Evolutionary conservation across 2,329 filamentous ascomycete species (phyloP), one percentile per base, ranked within the genome.

Genomic region (Beauveria scarabaeidicola): DNA sequence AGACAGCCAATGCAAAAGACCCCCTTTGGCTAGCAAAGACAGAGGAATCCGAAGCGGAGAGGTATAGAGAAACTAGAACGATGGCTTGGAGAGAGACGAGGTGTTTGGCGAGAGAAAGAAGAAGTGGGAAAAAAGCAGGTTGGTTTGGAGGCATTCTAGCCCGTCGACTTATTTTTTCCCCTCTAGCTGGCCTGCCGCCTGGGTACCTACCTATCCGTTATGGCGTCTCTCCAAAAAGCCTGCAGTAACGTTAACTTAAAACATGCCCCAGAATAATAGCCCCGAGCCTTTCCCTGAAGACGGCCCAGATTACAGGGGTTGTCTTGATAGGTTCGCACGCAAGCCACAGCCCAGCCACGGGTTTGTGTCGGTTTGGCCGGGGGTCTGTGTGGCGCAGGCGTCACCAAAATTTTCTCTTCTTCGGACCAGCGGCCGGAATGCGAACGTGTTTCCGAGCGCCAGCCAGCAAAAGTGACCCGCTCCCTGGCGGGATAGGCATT

Each of bases 351-450:
- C 8, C 6, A 27, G 43, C 36, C 36, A 50, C 38, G 6, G 25
- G 7, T 13, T 19, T 27, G 51, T 41, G 40, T 46, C 52, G 52
- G 52, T n/a, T n/a, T 46, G 52, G 19, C 52, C 41, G 52, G 52
- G 50, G 52, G 7, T 8, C 4, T 10, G 1, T 51, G 53, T 56
- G 53, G 53, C 53, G 46, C 46, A 58, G 43, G 17, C 21, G 13
- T n/a, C 32, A 29, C 44, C 17, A 21, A 19, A 50, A 10, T 47
- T 47, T 59, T 59, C 36, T 36, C 15, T 23, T 32, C 48, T 41
- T 61, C 63, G 63, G 62, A 58, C 47, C 19, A 61, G 57, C 54
- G 51, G 15, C 53, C 64, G 64, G 64, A 65, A 62, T 64, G 61
- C 64, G 64, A 65, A 59, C 60, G 55, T 61, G 60, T 59, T 58